These are phyloP conservation scores for Linum lewisii DNA, from an alignment of 345 rosid genomes.

Conservation along the genomic window DNA sequence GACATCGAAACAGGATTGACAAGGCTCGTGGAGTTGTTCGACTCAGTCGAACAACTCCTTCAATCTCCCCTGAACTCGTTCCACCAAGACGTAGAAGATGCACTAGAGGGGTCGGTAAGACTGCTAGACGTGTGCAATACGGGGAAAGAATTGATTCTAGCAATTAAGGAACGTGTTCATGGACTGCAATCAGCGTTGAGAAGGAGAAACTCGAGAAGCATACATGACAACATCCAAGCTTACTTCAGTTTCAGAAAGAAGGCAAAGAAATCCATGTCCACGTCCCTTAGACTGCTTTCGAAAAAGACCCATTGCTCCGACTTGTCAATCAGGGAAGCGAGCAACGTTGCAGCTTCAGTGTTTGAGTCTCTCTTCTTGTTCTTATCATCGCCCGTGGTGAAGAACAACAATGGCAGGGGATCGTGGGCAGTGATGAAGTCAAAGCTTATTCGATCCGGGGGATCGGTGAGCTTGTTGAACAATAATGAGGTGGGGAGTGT, in stretches of 20 bases:
- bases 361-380: constrained; percentile 39
- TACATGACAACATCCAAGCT: constrained; percentile 26
- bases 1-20: constrained; percentile 22
- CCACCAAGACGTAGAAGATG: constrained; percentile 23
- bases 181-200: constrained; percentile 35
- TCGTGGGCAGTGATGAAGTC: constrained; percentile 18
- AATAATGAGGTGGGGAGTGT: constrained; percentile 35
- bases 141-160: constrained; percentile 30
- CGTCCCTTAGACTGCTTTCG: constrained; percentile 34
- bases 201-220: constrained; percentile 30
- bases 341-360: constrained; percentile 20
- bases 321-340: constrained; percentile 30
- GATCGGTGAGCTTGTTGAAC: background rate
- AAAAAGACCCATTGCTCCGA: constrained; percentile 13
- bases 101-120: constrained; percentile 29
- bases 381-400: constrained; percentile 19
- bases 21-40: constrained; percentile 29
- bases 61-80: constrained; percentile 24
- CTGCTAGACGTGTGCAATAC: constrained; percentile 31
- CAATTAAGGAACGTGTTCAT: constrained; percentile 31
- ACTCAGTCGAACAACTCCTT: constrained; percentile 26
- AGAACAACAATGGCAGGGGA: constrained; percentile 31
- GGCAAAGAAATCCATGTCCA: constrained; percentile 35
- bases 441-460: constrained; percentile 21
- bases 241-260: constrained; percentile 53